These are phyloP conservation scores for Halophytophthora polymorphica DNA, from an alignment of 352 stramenopile genomes.

Conservation along the genomic window DNA sequence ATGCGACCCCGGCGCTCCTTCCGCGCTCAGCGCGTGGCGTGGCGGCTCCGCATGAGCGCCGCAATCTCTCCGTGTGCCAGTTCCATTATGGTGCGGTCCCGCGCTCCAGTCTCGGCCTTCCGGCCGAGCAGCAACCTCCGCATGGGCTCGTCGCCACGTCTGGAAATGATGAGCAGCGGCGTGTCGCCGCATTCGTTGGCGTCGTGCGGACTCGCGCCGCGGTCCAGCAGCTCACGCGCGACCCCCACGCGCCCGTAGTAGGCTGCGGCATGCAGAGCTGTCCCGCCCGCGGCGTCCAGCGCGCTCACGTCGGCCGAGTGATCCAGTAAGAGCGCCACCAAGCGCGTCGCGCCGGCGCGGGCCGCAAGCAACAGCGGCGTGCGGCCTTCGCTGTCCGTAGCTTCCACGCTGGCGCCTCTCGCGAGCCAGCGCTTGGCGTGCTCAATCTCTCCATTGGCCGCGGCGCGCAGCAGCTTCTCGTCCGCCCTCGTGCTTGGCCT, in stretches of 20 bases:
- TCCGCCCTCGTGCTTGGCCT: background rate
- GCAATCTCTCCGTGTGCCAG: too few relatives aligned
- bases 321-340: conserved; percentile 1
- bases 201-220: conserved; percentile 8
- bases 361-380: conserved; percentile 12
- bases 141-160: too few relatives aligned
- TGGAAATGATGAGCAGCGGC: conserved; percentile 4
- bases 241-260: conserved; percentile 12
- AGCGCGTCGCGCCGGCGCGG: background rate
- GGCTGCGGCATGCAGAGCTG: conserved; percentile 17
- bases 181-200: conserved; percentile 2
- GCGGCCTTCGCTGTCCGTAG: conserved; percentile 10
- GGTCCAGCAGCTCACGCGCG: conserved; percentile 10
- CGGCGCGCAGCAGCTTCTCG: background rate
- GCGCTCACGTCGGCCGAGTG: background rate
- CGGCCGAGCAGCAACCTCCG: too few relatives aligned
- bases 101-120: too few relatives aligned
- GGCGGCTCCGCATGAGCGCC: too few relatives aligned
- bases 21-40: too few relatives aligned
- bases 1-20: too few relatives aligned
- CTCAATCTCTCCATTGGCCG: background rate
- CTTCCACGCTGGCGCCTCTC: conserved; percentile 12
- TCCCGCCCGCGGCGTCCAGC: background rate
- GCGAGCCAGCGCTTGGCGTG: background rate
- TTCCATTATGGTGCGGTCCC: too few relatives aligned